Evolutionary conservation across 129 eudicot species (phyloP), one percentile per base, ranked within the genome.

Genomic region (Artemisia argyi): DNA sequence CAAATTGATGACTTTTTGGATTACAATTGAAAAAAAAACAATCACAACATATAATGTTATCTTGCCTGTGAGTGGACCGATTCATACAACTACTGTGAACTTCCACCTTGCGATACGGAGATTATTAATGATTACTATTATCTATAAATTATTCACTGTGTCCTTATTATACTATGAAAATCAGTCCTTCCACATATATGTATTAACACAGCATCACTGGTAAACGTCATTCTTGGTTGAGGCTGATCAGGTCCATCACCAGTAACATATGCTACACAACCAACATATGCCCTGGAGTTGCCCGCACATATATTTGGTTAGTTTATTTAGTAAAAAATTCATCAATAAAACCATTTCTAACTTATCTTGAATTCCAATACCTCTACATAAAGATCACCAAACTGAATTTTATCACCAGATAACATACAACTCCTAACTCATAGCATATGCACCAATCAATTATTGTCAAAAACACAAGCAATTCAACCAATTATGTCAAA

Each of bases 111-210:
- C 24, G 74, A 69, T 48, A 30, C 0, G 35, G 2, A 30, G 35
- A 30, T 3, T 30, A 75, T 66, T 15, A 60, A 69, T 54, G 54
- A 47, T 72, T 61, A 61, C 3, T 22, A 26, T 47, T 35, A 48
- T 62, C 50, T 54, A 7, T 11, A 17, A 52, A 20, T 5, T 60
- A 48, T 14, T 11, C 24, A 55, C n/a, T 53, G 26, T 16, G 50
- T 32, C 22, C 22, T 42, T 10, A 61, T 17, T 19, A 61, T 44
- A 26, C 57, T 20, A 17, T 90, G 97, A 79, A 93, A 90, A 84
- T 93, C 98, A 3, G 98, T 93, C 72, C 98, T 84, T 2, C 98
- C 98, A 85, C 98, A 93, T 69, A 97, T 97, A 59, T 96, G 90
- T 57, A 93, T 89, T 63, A 93, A 73, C 10, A 93, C 59, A 72